Conservation (phyloP, 2,329 filamentous ascomycete species). For the Ophiostoma montium region DNA sequence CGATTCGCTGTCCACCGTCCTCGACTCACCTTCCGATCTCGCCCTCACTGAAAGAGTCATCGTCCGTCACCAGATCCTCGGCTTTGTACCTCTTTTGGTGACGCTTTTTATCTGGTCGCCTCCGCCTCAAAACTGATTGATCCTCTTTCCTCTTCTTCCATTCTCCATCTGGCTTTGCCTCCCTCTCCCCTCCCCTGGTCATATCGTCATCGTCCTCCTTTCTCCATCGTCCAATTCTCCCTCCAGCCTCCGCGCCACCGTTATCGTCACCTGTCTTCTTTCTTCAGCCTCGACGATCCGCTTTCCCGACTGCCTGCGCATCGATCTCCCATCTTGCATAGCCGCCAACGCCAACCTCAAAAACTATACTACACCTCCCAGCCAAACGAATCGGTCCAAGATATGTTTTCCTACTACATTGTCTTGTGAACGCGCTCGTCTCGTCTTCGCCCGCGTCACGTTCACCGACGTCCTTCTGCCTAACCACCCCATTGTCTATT, state of each 20-base stretch:
- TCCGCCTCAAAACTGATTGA: constrained; percentile 5
- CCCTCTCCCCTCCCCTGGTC: background rate
- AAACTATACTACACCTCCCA: background rate
- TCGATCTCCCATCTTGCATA: background rate
- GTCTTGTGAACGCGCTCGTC: constrained; percentile 11
- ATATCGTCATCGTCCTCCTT: background rate
- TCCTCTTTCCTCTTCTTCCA: background rate
- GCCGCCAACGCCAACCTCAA: background rate
- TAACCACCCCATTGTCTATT: constrained; percentile 2
- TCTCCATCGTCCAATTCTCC: background rate
- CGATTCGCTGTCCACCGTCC: background rate
- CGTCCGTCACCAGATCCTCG: constrained; percentile 4
- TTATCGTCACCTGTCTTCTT: background rate
- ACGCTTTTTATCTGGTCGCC: constrained; percentile 4
- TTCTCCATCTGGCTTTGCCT: background rate
- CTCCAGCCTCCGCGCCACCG: background rate
- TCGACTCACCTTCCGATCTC: background rate
- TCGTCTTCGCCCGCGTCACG: constrained; percentile 9
- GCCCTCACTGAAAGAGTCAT: constrained; percentile 11
- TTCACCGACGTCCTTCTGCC: constrained; percentile 7
- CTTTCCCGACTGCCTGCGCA: background rate
- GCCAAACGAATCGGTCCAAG: too few relatives aligned
- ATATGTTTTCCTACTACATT: constrained; percentile 7
- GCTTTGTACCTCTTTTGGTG: constrained; percentile 1
- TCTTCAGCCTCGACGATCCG: background rate